Evolutionary conservation across 1,139 yeast species (phyloP).

Genomic region (Magnusiomyces sp.): DNA sequence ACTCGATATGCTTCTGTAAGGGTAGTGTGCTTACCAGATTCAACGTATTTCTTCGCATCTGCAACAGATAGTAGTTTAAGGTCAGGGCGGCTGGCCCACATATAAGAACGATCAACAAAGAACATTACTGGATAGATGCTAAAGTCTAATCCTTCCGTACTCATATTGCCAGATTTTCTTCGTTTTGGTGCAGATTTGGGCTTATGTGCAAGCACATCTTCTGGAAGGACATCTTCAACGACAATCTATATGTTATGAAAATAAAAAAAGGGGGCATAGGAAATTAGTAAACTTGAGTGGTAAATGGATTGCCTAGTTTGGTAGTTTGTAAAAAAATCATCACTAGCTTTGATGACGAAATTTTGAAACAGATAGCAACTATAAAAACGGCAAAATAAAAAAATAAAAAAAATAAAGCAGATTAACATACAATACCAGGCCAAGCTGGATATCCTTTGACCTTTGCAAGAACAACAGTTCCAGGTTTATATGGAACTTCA

Average conservation of each 20-base stretch:
- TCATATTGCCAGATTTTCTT: conserved; percentile 8
- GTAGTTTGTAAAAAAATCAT: no score
- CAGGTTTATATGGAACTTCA: conserved; percentile 18
- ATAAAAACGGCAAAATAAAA: conserved; percentile 1
- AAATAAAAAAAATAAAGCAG: neutral
- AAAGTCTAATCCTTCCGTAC: conserved; percentile 7
- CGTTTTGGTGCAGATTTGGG: conserved; percentile 21
- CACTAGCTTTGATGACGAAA: neutral
- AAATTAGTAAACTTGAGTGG: no score
- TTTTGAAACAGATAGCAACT: conserved; percentile 13
- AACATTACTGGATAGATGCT: conserved; percentile 31
- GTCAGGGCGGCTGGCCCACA: conserved; percentile 26
- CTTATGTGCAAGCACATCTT: conserved; percentile 22
- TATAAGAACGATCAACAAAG: conserved; percentile 26
- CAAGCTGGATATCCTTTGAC: conserved; percentile 34
- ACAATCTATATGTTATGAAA: conserved; percentile 8
- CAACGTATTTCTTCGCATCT: conserved; percentile 3
- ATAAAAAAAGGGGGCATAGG: no score
- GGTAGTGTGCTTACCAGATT: conserved; percentile 3
- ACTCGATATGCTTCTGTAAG: conserved; percentile 46
- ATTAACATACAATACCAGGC: conserved; percentile 31
- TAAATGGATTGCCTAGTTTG: neutral
- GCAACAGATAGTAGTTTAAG: conserved; percentile 4
- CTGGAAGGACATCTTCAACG: conserved; percentile 15
- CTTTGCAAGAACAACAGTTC: conserved; percentile 32